Base-by-base conservation (phyloP, 371 early-diverging fungal species). In the Mucor racemosus region DNA sequence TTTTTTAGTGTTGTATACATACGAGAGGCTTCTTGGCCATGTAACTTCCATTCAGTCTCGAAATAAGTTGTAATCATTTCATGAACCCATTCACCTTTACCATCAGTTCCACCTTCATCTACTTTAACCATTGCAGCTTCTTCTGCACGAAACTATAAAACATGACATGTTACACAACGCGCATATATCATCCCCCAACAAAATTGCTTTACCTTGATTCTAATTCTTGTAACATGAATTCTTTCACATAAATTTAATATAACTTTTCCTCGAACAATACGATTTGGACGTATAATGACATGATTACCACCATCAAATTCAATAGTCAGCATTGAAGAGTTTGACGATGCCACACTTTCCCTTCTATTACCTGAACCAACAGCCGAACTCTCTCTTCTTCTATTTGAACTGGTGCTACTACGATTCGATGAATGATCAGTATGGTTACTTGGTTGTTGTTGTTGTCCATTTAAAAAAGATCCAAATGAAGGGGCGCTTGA, bases 231-330 rank as follows among this genome's bases (percentile, higher is more conserved):
- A n/a, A 77, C 71, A 66, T 74, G 68, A 33, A 77, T 65, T 36
- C 64, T 65, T 36, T 83, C 84, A 14, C 70, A 39, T 15, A 69
- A 34, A 56, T 77, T 68, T 38, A 83, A 50, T 26, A 74, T 31
- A 5, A 83, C 80, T 58, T 72, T 77, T 4, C 82, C 82, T 73
- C 83, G 72, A 19, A 80, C 64, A 46, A 76, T 65, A 31, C 84
- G 71, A 60, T 81, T 79, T 5, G 84, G 84, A 21, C 84, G 73
- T 21, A 84, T 65, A 68, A 84, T 84, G 19, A 79, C 71, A 56
- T 81, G 79, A 2, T 72, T 65, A 6, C 84, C 84, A 17, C 84
- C 84, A 31, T 84, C 81, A 54, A 84, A 81, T 40, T 84, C 84
- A 5, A 83, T 68, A 5, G 44, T 57, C 26, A 68, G 46, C 15